Percentiles rank a stretch among this genome's conserved stretches.
Evolutionary conservation across 768 basidiomycete genomes (phyloP).

Genomic region (Hypsizygus marmoreus): DNA sequence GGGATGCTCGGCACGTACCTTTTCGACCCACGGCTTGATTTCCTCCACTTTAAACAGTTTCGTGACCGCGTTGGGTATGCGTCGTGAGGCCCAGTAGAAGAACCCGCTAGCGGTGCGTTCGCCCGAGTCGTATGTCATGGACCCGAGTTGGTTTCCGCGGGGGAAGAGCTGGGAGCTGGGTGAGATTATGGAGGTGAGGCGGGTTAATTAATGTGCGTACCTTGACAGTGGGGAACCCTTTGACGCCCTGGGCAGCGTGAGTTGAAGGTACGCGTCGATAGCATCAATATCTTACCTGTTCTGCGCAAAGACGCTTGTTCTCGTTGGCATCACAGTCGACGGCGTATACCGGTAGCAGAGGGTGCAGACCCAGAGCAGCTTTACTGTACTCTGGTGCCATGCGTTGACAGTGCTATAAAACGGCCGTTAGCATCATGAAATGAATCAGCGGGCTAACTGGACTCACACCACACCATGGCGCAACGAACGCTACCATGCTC

Average conservation of each 20-base stretch:
- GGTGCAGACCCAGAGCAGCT: conserved; percentile 76
- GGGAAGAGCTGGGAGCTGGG: conserved; percentile 65
- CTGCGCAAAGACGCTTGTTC: conserved; percentile 82
- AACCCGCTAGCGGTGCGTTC: conserved; percentile 75
- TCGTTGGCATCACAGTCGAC: conserved; percentile 87
- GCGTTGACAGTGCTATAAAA: conserved; percentile 75
- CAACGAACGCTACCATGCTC: conserved; percentile 85
- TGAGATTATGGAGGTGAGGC: conserved; percentile 4
- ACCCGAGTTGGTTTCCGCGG: conserved; percentile 61
- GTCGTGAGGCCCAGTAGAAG: conserved; percentile 72
- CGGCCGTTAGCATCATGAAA: too few species aligned
- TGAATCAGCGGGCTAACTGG: neutral
- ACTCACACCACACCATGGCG: conserved; percentile 92
- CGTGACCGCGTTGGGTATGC: conserved; percentile 72
- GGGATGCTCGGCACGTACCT: conserved; percentile 45
- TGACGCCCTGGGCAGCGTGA: conserved; percentile 51
- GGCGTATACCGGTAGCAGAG: conserved; percentile 86
- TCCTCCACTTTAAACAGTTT: conserved; percentile 57
- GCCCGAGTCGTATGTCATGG: conserved; percentile 64
- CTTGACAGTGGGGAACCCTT: conserved; percentile 95
- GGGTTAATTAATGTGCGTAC: conserved; percentile 30
- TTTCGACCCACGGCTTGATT: conserved; percentile 67
- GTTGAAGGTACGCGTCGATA: neutral
- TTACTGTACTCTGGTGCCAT: conserved; percentile 86
- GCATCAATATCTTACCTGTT: conserved; percentile 50